These are phyloP conservation scores for Coemansia sp. DNA, from an alignment of 192 early-diverging fungal genomes.

Conservation along the genomic window DNA sequence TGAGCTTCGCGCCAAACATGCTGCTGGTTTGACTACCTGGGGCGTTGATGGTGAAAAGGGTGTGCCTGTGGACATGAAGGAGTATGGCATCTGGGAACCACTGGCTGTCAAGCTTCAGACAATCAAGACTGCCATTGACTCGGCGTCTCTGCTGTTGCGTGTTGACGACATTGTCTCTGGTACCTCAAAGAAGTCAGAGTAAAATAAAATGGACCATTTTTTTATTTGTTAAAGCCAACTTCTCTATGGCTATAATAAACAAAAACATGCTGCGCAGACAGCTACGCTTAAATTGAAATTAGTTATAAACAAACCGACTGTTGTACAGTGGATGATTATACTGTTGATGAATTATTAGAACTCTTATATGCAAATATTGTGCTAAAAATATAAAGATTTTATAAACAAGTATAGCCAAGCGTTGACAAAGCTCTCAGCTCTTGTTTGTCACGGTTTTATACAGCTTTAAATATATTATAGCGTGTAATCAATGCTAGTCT, in stretches of 20 bases:
- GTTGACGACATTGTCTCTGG: conserved; percentile 96
- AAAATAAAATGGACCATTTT: conserved; percentile 3
- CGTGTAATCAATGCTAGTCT: background rate
- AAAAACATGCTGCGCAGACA: background rate
- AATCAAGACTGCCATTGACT: conserved; percentile 99
- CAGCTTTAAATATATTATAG: background rate
- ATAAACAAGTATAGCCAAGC: too few relatives aligned
- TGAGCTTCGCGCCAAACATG: conserved; percentile 93
- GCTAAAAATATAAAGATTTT: too few relatives aligned
- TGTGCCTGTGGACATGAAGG: conserved; percentile 91
- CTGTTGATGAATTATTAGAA: too few relatives aligned
- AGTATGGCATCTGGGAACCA: conserved; percentile 99
- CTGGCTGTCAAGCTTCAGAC: conserved; percentile 99
- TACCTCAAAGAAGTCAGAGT: conserved; percentile 35
- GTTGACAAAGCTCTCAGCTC: too few relatives aligned
- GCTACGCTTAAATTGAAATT: background rate
- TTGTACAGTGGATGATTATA: too few relatives aligned
- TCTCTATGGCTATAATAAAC: background rate
- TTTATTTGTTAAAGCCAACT: background rate
- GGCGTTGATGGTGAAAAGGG: conserved; percentile 95
- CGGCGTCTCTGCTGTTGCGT: conserved; percentile 75
- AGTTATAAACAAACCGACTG: too few relatives aligned
- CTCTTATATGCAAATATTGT: too few relatives aligned
- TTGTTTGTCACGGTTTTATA: too few relatives aligned
- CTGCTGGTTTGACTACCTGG: conserved; percentile 80